Evolutionary conservation across 495 filamentous ascomycete genomes (phyloP).

Genomic region (Penicillium goetzii): DNA sequence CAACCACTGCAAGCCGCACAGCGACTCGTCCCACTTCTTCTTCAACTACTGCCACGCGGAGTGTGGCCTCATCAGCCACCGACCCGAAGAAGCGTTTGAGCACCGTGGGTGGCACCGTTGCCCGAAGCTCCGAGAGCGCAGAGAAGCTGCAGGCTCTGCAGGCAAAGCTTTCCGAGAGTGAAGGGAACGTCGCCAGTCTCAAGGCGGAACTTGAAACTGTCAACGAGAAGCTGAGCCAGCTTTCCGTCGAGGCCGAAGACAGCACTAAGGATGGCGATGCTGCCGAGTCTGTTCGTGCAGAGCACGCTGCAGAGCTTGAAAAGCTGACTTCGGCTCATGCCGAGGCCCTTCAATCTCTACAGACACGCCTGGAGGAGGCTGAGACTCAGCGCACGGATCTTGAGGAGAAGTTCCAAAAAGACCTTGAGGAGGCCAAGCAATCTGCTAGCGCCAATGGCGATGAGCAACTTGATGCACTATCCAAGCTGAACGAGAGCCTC

Average conservation of each 20-base stretch:
- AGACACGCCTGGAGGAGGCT: constrained; percentile 42
- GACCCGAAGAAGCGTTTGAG: constrained; percentile 44
- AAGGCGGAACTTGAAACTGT: constrained; percentile 45
- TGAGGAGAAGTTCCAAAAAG: constrained; percentile 45
- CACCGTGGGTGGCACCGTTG: constrained; percentile 30
- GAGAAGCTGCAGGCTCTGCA: constrained; percentile 49
- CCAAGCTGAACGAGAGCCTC: constrained; percentile 46
- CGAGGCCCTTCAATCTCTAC: constrained; percentile 43
- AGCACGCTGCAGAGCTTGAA: constrained; percentile 45
- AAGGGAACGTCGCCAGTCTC: constrained; percentile 44
- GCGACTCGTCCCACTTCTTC: constrained; percentile 31
- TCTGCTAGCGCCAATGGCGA: constrained; percentile 43
- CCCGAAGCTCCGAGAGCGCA: constrained; percentile 34
- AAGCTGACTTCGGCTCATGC: constrained; percentile 42
- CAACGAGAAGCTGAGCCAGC: constrained; percentile 45
- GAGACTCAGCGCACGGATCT: constrained; percentile 46
- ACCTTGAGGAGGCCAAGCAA: constrained; percentile 47
- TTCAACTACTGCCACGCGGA: constrained; percentile 30
- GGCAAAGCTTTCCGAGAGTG: constrained; percentile 48
- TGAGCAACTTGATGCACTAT: constrained; percentile 37
- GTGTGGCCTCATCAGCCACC: constrained; percentile 21
- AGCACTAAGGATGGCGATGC: constrained; percentile 30
- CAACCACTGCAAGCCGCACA: constrained; percentile 36
- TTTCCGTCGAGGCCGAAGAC: constrained; percentile 36
- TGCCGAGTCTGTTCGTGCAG: constrained; percentile 38